Conservation (phyloP, 257 asterid species). For the Fraxinus pennsylvanica region DNA sequence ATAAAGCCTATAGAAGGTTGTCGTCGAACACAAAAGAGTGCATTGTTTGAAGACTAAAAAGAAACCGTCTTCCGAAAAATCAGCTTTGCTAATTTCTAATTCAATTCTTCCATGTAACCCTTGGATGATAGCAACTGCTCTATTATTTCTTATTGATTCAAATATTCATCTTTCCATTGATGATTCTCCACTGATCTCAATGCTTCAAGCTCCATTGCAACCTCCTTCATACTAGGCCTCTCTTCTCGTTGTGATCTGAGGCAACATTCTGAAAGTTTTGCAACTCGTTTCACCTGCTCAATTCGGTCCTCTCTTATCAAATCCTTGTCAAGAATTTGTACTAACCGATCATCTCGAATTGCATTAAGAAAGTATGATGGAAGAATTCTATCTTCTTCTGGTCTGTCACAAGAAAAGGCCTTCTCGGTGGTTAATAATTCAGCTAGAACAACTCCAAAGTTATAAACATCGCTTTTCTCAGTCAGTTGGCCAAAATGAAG, state of each 20-base stretch:
- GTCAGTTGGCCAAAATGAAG: slow-evolving; percentile 38
- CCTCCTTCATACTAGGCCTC: slow-evolving; percentile 49
- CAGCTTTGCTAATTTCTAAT: not conserved
- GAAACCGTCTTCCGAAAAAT: no score
- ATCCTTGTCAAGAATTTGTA: slow-evolving; percentile 36
- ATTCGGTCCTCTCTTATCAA: slow-evolving; percentile 34
- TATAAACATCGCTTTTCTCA: slow-evolving; percentile 48
- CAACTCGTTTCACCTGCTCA: slow-evolving; percentile 33
- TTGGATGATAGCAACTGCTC: not conserved
- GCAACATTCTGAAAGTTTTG: slow-evolving; percentile 35
- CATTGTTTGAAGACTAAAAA: no score
- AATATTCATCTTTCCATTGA: not conserved
- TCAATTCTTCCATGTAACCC: no score
- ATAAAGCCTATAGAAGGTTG: not conserved
- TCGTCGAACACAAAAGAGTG: no score
- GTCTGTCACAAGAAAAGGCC: slow-evolving; percentile 25
- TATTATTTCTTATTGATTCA: not conserved
- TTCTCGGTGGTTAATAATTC: slow-evolving; percentile 41
- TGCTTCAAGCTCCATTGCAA: slow-evolving; percentile 39
- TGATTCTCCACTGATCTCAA: not conserved
- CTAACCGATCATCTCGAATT: slow-evolving; percentile 23
- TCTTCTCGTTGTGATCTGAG: slow-evolving; percentile 25
- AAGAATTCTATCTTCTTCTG: slow-evolving; percentile 27
- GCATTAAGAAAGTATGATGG: slow-evolving; percentile 23
- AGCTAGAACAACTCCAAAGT: slow-evolving; percentile 48